Conservation (phyloP, 2,329 filamentous ascomycete species). For the Macroventuria anomochaeta region DNA sequence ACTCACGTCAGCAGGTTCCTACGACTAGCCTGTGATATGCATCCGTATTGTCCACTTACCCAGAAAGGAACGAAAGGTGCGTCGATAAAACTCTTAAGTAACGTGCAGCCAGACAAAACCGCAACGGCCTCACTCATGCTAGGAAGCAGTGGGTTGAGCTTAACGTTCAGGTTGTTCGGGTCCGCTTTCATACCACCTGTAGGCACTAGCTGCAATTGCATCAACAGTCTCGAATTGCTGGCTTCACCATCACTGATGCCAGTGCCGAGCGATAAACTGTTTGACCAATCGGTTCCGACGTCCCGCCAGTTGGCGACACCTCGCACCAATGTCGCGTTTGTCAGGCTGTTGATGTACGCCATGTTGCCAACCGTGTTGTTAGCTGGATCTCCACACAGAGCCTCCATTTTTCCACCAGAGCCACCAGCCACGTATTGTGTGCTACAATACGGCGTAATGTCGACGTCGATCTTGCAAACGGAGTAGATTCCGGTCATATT, state of each 20-base stretch:
- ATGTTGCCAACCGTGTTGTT: slow-evolving; percentile 52
- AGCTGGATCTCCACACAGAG: slow-evolving; percentile 64
- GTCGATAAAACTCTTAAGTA: slow-evolving; percentile 66
- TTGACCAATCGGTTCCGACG: slow-evolving; percentile 53
- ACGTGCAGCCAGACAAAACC: slow-evolving; percentile 70
- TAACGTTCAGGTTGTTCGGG: slow-evolving; percentile 25
- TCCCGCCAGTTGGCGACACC: slow-evolving; percentile 52
- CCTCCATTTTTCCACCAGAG: slow-evolving; percentile 64
- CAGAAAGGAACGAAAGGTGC: slow-evolving; percentile 65
- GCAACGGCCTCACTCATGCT: slow-evolving; percentile 77
- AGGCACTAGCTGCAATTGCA: slow-evolving; percentile 51
- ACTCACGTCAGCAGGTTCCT: slow-evolving; percentile 4
- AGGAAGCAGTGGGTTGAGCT: slow-evolving; percentile 62
- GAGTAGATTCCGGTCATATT: slow-evolving; percentile 57
- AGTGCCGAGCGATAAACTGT: slow-evolving; percentile 52
- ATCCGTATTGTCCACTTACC: slow-evolving; percentile 27
- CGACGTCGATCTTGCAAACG: slow-evolving; percentile 71
- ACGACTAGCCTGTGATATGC: not conserved
- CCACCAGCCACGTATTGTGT: slow-evolving; percentile 59
- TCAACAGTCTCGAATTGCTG: slow-evolving; percentile 54
- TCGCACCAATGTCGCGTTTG: slow-evolving; percentile 64
- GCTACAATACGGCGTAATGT: slow-evolving; percentile 69
- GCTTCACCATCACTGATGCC: slow-evolving; percentile 54
- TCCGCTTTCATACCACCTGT: slow-evolving; percentile 13
- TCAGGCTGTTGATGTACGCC: slow-evolving; percentile 60